These are phyloP conservation scores for Calonectria leucothoes DNA, from an alignment of 2,329 filamentous ascomycete genomes.

Conservation along the genomic window DNA sequence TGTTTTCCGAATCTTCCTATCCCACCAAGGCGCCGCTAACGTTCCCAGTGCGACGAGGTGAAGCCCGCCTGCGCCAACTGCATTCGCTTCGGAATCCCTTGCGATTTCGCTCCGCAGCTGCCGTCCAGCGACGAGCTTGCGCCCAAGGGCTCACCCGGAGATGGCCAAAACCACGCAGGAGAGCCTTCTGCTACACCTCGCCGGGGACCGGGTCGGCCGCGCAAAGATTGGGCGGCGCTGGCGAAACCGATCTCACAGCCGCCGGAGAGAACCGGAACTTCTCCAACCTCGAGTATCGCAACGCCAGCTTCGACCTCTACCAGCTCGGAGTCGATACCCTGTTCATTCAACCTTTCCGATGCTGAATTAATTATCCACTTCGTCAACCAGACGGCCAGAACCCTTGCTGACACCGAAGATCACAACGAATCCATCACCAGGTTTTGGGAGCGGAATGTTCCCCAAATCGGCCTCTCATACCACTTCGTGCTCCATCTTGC, in stretches of 20 bases:
- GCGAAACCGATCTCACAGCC: constrained; percentile 31
- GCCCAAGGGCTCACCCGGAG: constrained; percentile 29
- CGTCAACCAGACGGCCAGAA: constrained; percentile 38
- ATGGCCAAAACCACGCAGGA: constrained; percentile 29
- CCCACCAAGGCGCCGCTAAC: constrained; percentile 8
- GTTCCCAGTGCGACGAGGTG: constrained; percentile 45
- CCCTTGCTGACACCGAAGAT: constrained; percentile 33
- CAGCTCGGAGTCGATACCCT: constrained; percentile 31
- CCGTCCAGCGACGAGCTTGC: constrained; percentile 31
- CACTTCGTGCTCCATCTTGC: constrained; percentile 45
- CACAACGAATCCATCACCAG: constrained; percentile 29
- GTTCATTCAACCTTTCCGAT: constrained; percentile 42
- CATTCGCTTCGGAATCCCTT: constrained; percentile 45
- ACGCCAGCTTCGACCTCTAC: constrained; percentile 38
- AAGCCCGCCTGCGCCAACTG: constrained; percentile 47
- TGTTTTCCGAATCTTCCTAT: neutral
- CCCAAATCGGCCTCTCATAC: constrained; percentile 42
- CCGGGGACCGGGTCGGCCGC: constrained; percentile 45
- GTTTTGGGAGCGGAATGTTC: constrained; percentile 46
- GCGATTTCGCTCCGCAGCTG: constrained; percentile 41
- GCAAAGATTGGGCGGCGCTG: constrained; percentile 45
- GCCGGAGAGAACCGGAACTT: constrained; percentile 36
- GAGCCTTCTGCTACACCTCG: constrained; percentile 32
- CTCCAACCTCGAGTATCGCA: constrained; percentile 36
- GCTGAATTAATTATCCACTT: constrained; percentile 46